Conservation (phyloP, 768 basidiomycete species). For the Serendipita sp. region DNA sequence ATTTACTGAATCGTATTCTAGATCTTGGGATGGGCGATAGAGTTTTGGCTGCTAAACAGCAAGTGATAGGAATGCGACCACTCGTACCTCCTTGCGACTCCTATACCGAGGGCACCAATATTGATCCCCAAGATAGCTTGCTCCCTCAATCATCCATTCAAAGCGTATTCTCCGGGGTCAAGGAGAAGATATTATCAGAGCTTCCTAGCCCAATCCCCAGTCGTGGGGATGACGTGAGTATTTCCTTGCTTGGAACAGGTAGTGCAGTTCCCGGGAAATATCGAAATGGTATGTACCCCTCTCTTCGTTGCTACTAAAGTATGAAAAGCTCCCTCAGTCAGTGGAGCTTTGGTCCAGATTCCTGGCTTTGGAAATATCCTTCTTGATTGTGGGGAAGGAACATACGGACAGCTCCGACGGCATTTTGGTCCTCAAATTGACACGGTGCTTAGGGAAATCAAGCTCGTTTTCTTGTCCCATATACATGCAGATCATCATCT, state of each 20-base stretch:
- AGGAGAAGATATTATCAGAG: background rate
- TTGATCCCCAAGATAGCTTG: no score
- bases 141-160: slow-evolving; percentile 2
- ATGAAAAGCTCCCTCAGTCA: slow-evolving; percentile 28
- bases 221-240: slow-evolving; percentile 44
- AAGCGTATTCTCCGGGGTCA: background rate
- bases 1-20: slow-evolving; percentile 18
- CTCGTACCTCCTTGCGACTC: background rate
- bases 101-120: background rate
- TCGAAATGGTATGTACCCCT: slow-evolving; percentile 50
- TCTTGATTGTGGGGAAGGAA: slow-evolving; percentile 86
- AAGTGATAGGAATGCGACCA: slow-evolving; percentile 1
- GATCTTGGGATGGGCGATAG: slow-evolving; percentile 10
- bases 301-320: background rate
- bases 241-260: slow-evolving; percentile 76
- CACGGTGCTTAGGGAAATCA: slow-evolving; percentile 49
- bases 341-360: slow-evolving; percentile 59
- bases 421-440: slow-evolving; percentile 52
- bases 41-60: background rate
- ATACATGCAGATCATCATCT: slow-evolving; percentile 87
- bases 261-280: slow-evolving; percentile 75
- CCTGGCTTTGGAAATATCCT: slow-evolving; percentile 58
- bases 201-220: background rate
- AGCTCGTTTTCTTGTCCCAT: slow-evolving; percentile 76
- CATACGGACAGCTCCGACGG: slow-evolving; percentile 73